Evolutionary conservation across 2,329 filamentous ascomycete genomes (phyloP).

Genomic region (Verticillium isaacii): DNA sequence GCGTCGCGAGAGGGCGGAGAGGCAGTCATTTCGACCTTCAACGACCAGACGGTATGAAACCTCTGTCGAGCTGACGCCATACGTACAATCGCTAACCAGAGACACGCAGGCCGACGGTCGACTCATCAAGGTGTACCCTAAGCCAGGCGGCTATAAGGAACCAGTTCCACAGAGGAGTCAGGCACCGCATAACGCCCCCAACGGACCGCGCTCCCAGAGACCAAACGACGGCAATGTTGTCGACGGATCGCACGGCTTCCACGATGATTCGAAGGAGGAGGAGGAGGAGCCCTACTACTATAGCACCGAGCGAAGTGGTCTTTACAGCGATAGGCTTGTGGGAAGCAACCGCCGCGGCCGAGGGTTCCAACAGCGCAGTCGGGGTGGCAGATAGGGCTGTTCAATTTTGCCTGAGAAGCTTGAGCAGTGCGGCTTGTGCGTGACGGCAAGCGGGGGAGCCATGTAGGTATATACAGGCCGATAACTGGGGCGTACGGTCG

Average conservation of each 20-base stretch:
- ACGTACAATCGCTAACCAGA: background rate
- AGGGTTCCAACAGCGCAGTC: conserved; percentile 9
- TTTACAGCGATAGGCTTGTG: conserved; percentile 50
- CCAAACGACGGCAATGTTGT: conserved; percentile 35
- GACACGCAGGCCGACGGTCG: conserved; percentile 63
- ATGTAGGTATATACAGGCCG: no score
- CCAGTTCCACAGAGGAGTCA: conserved; percentile 17
- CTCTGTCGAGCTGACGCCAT: background rate
- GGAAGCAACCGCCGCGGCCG: conserved; percentile 16
- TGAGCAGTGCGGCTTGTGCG: no score
- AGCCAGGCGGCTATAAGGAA: conserved; percentile 40
- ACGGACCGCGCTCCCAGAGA: conserved; percentile 20
- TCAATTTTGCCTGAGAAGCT: background rate
- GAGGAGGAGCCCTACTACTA: conserved; percentile 15
- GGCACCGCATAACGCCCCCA: conserved; percentile 25
- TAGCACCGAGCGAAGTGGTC: conserved; percentile 18
- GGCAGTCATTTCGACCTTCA: conserved; percentile 68
- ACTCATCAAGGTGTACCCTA: conserved; percentile 68
- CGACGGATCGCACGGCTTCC: conserved; percentile 51
- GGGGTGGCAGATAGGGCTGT: background rate
- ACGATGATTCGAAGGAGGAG: conserved; percentile 40
- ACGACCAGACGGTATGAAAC: conserved; percentile 66
- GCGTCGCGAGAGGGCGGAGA: conserved; percentile 68
- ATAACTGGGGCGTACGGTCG: no score
- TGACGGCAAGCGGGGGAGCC: no score